Base-by-base conservation (phyloP, 2,329 filamentous ascomycete genomes). In the Aspergillus udagawae region DNA sequence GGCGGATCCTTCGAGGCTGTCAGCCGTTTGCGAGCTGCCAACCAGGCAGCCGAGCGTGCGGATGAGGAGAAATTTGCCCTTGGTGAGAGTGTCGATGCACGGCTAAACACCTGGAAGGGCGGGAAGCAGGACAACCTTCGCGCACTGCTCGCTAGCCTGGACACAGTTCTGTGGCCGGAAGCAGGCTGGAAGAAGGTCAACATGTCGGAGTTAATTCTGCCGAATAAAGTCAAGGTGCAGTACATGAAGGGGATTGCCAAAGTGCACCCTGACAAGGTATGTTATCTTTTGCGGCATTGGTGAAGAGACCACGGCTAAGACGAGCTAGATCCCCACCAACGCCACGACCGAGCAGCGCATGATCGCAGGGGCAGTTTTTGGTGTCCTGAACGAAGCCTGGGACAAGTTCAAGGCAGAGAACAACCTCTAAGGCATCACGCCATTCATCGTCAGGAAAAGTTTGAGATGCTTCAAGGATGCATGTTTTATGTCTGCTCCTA, bases 241-340 rank as follows among this genome's bases (percentile, higher is more conserved):
- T 99, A 99, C 73, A 97, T 99, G 94, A 97, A 96, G 83, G 94
- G 93, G 5, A 97, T 99, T 82, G 91, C 88, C 10, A 97, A 97
- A 82, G 94, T 94, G 65, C 94, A 99, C 82, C 94, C 94, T 59
- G 94, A 99, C 75, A 99, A 99, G 88, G 94, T 97, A 81, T 76
- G 85, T 75, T 64, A 60, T 20, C 58, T 58, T 58, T 17, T 53
- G 27, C 32, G 27, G 8, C 41, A 55, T 10, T 23, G 48, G 27
- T 10, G 21, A 14, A 21, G 9, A 48, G 3, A 23, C 49, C 42
- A 28, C 21, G 45, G 17, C n/a, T 58, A 52, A 54, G 59, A 63
- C 12, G 8, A 10, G n/a, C 25, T 60, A 85, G 85, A 84, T 88
- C 52, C 75, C 85, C 4, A 84, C 83, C 59, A 77, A 77, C 53